These are phyloP conservation scores for Drechslerella coelobrocha DNA, from an alignment of 2,329 filamentous ascomycete species.

Conservation along the genomic window DNA sequence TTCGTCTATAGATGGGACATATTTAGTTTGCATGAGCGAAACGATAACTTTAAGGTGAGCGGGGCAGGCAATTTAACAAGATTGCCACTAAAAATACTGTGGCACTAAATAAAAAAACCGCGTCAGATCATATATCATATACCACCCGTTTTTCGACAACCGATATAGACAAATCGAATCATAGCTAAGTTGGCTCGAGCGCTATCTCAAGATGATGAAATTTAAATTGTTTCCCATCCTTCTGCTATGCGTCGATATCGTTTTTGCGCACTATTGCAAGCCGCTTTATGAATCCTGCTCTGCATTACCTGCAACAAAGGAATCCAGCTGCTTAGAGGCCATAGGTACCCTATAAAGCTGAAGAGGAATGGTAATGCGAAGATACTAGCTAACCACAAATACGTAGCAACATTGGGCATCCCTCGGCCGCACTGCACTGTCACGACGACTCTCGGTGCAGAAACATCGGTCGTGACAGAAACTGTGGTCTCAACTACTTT, in stretches of 20 bases:
- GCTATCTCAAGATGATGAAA: constrained; percentile 14
- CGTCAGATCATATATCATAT: not conserved
- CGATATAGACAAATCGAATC: not conserved
- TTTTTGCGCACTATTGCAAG: constrained; percentile 14
- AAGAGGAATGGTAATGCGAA: not conserved
- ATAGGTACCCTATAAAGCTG: constrained; percentile 10
- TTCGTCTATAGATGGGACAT: too few species aligned
- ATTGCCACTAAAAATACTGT: too few species aligned
- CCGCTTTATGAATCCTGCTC: constrained; percentile 9
- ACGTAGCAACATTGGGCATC: constrained; percentile 18
- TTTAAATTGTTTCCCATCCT: not conserved
- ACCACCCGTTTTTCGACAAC: not conserved
- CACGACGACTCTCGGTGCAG: constrained; percentile 18
- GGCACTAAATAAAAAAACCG: too few species aligned
- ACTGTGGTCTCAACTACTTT: constrained; percentile 42
- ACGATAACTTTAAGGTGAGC: too few species aligned
- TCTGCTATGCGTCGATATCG: constrained; percentile 1
- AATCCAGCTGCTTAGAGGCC: constrained; percentile 18
- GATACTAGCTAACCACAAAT: not conserved
- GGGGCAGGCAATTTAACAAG: too few species aligned
- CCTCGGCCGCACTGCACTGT: constrained; percentile 15
- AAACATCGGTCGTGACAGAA: constrained; percentile 22
- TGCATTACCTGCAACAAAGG: constrained; percentile 11
- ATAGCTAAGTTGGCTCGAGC: too few species aligned
- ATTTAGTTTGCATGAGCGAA: too few species aligned